These are phyloP conservation scores for Trypanosomatidae sp. DNA, from an alignment of 208 protist genomes.

Conservation along the genomic window DNA sequence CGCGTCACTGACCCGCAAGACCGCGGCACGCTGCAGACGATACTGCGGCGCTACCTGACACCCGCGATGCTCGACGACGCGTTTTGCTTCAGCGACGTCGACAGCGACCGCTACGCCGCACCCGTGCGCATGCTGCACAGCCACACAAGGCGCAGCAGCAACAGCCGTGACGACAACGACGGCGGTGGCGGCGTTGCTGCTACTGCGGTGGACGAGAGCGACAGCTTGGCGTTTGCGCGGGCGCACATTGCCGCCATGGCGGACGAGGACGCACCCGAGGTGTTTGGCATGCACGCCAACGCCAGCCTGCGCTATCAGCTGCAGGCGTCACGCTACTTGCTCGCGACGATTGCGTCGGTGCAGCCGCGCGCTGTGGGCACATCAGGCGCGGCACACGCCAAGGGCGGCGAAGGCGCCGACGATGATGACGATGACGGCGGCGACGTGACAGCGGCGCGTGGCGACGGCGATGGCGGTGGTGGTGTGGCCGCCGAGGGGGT, in stretches of 20 bases:
- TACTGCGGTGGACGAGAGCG: no score
- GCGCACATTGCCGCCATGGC: constrained; percentile 85
- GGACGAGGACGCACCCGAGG: constrained; percentile 84
- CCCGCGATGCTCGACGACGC: constrained; percentile 69
- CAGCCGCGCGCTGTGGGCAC: constrained; percentile 73
- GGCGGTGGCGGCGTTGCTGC: neutral
- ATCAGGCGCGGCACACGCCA: constrained; percentile 7
- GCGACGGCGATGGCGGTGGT: no score
- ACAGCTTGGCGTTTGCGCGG: constrained; percentile 42
- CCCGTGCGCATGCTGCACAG: no score
- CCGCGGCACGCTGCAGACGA: constrained; percentile 84
- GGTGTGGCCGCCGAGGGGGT: neutral
- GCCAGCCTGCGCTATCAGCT: constrained; percentile 94
- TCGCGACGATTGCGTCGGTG: constrained; percentile 85
- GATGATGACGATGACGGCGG: neutral
- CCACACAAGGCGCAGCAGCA: no score
- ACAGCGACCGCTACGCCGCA: constrained; percentile 65
- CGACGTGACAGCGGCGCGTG: no score
- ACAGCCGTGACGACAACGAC: no score
- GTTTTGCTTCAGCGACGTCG: constrained; percentile 72
- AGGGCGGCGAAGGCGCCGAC: constrained; percentile 1
- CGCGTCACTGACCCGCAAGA: constrained; percentile 97
- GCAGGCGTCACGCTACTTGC: constrained; percentile 86
- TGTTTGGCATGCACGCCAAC: constrained; percentile 97
- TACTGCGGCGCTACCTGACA: constrained; percentile 85